phyloP scores from a whole-genome alignment of 2,329 filamentous ascomycete species.

The Sporothrix variecibatus region DNA sequence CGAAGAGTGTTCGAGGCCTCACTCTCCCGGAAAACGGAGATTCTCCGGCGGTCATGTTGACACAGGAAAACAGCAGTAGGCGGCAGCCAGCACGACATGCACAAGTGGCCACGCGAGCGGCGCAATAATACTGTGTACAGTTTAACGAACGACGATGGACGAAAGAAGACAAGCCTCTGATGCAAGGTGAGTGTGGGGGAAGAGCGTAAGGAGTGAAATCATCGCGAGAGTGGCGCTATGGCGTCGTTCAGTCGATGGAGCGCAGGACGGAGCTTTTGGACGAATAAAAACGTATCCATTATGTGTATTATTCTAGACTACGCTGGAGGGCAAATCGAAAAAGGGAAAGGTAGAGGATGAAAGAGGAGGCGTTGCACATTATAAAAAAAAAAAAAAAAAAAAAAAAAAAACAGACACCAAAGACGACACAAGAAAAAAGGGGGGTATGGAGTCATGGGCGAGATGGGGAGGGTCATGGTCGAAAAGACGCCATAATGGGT shows the following conservation, averaged over 20 bases:
- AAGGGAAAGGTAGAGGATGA: background rate
- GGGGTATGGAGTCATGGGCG: background rate
- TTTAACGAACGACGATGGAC: background rate
- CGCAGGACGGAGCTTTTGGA: background rate
- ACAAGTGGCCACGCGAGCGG: background rate
- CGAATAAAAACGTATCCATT: background rate
- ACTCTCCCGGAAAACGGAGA: background rate
- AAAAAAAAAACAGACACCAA: background rate
- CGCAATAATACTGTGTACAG: background rate
- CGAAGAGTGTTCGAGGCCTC: background rate
- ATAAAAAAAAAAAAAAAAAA: no score
- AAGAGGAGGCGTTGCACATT: background rate
- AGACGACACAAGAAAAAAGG: background rate
- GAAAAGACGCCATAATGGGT: background rate
- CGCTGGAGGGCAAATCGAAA: background rate
- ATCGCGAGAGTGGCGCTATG: background rate
- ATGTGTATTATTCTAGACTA: background rate
- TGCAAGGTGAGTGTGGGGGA: background rate
- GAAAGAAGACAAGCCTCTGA: background rate
- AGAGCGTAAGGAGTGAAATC: background rate
- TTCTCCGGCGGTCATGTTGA: background rate
- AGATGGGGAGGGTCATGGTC: background rate
- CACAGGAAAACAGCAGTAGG: background rate
- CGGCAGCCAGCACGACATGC: background rate
- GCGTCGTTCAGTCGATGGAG: background rate